These are phyloP conservation scores for Tulasnella sp. DNA, from an alignment of 768 basidiomycete species.

Conservation along the genomic window DNA sequence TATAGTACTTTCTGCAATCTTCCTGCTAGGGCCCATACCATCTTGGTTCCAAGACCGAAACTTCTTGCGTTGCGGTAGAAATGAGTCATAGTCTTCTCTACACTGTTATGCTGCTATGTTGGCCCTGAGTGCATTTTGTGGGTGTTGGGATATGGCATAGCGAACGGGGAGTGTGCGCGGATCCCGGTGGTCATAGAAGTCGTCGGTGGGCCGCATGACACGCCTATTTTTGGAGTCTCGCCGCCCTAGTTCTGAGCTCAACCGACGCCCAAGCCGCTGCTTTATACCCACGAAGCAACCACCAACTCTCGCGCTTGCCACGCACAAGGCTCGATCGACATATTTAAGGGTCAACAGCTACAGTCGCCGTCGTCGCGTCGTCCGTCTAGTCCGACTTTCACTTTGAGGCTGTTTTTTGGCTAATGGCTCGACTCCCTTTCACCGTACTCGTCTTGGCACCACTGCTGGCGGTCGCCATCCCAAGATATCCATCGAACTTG, in stretches of 20 bases:
- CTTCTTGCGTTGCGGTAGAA: too few species aligned
- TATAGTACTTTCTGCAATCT: background rate
- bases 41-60: too few species aligned
- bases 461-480: slow-evolving; percentile 9
- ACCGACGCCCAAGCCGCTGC: background rate
- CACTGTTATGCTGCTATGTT: background rate
- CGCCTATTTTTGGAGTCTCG: background rate
- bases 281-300: background rate
- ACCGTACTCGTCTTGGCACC: background rate
- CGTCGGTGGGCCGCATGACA: background rate
- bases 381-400: background rate
- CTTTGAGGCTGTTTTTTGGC: background rate
- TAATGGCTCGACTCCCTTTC: background rate
- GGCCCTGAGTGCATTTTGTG: background rate
- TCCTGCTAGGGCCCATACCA: too few species aligned
- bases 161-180: background rate
- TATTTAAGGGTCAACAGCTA: background rate
- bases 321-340: background rate
- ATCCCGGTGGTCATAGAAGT: background rate
- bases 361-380: background rate
- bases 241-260: background rate
- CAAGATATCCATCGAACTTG: slow-evolving; percentile 48
- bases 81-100: too few species aligned
- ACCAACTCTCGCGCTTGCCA: background rate
- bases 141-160: background rate